Evolutionary conservation across 805 yeast genomes (phyloP).

Genomic region (Yamadazyma akitaensis): DNA sequence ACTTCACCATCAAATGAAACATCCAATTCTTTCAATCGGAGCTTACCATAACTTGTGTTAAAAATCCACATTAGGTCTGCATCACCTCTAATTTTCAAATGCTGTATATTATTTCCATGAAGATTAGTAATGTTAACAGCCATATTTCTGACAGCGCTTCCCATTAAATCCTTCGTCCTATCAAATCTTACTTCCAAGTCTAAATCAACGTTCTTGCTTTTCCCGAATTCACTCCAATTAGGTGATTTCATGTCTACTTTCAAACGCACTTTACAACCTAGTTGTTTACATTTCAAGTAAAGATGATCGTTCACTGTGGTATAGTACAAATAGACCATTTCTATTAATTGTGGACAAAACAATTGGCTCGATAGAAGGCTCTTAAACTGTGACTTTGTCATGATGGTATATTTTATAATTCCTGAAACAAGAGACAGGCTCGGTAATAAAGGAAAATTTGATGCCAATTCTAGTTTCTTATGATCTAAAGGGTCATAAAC

Average conservation of each 20-base stretch:
- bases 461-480: background rate
- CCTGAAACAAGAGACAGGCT: background rate
- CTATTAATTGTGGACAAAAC: background rate
- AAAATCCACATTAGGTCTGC: constrained; percentile 1
- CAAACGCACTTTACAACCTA: background rate
- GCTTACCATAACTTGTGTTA: constrained; percentile 1
- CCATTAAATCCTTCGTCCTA: background rate
- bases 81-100: background rate
- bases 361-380: background rate
- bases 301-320: background rate
- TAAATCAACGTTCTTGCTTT: background rate
- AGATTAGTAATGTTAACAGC: background rate
- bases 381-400: background rate
- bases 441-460: background rate
- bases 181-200: background rate
- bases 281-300: background rate
- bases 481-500: background rate
- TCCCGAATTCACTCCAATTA: background rate
- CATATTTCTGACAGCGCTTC: background rate
- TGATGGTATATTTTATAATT: background rate
- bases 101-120: background rate
- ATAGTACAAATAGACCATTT: background rate
- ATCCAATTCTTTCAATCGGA: background rate
- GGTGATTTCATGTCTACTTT: background rate
- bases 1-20: background rate